A percentile compares a stretch with the other conserved stretches of the same genome.
phyloP scores from a whole-genome alignment of 345 rosid genomes.

The Viola odorata region DNA sequence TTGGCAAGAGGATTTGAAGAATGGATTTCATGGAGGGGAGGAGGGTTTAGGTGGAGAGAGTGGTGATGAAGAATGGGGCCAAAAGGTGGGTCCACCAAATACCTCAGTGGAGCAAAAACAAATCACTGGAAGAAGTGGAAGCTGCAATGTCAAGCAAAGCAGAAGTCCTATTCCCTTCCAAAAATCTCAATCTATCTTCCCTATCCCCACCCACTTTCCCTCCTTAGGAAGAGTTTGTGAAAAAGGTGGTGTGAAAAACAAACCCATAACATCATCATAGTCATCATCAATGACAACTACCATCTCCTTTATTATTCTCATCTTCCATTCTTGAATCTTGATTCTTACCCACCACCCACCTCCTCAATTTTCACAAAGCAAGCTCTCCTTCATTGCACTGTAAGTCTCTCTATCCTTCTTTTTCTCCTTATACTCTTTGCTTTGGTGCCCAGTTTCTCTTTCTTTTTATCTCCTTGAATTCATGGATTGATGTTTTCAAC shows the following conservation, averaged over 20 bases:
- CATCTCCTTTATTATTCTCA: slow-evolving; percentile 1
- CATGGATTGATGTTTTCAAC: slow-evolving; percentile 31
- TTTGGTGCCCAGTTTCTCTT: neutral
- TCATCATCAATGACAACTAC: slow-evolving; percentile 10
- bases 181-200: slow-evolving; percentile 20
- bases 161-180: slow-evolving; percentile 3
- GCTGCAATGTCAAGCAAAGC: slow-evolving; percentile 52
- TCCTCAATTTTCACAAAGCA: slow-evolving; percentile 31
- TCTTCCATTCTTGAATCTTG: slow-evolving; percentile 4
- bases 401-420: slow-evolving; percentile 17
- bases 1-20: slow-evolving; percentile 8
- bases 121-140: slow-evolving; percentile 35
- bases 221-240: neutral
- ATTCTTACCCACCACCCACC: slow-evolving; percentile 37
- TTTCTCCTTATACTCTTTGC: neutral
- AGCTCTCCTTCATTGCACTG: slow-evolving; percentile 21
- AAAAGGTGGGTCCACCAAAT: slow-evolving; percentile 31
- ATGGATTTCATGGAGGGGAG: neutral
- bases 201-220: slow-evolving; percentile 33
- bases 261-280: slow-evolving; percentile 15
- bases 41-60: slow-evolving; percentile 12
- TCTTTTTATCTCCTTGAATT: slow-evolving; percentile 32
- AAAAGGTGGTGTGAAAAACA: slow-evolving; percentile 11
- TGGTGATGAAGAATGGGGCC: slow-evolving; percentile 19
- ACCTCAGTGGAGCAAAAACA: slow-evolving; percentile 26